Evolutionary conservation across 164 flowering plant genomes (phyloP).

Genomic region (Kalanchoe fedtschenkoi): DNA sequence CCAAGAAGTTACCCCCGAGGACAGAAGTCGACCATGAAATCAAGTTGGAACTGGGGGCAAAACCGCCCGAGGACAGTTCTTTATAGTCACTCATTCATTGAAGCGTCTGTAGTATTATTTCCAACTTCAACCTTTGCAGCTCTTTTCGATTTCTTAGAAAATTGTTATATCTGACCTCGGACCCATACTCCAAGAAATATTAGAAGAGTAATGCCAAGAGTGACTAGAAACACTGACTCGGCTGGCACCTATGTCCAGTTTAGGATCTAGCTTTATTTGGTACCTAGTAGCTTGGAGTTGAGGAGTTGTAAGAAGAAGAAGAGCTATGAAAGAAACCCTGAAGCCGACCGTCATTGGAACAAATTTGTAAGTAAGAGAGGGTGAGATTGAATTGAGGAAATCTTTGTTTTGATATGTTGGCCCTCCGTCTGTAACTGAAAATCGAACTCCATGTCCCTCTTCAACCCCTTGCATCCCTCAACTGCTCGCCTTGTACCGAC

Average conservation of each 20-base stretch:
- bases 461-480: too few relatives aligned
- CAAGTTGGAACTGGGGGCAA: too few relatives aligned
- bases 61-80: too few relatives aligned
- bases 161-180: slow-evolving; percentile 50
- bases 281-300: slow-evolving; percentile 57
- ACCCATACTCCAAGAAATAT: slow-evolving; percentile 64
- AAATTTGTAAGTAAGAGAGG: background rate
- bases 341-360: slow-evolving; percentile 16
- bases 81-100: slow-evolving; percentile 85
- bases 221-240: slow-evolving; percentile 78
- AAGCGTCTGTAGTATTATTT: slow-evolving; percentile 57
- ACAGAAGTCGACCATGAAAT: too few relatives aligned
- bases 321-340: slow-evolving; percentile 57
- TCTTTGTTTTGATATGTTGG: too few relatives aligned
- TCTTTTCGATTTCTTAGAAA: slow-evolving; percentile 88
- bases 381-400: too few relatives aligned
- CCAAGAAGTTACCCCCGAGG: too few relatives aligned
- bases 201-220: slow-evolving; percentile 65
- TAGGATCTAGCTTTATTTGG: too few relatives aligned
- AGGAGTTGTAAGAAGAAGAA: slow-evolving; percentile 62
- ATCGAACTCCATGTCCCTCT: too few relatives aligned
- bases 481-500: too few relatives aligned
- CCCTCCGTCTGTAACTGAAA: too few relatives aligned
- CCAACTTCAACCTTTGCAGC: slow-evolving; percentile 90
- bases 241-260: too few relatives aligned